Evolutionary conservation across 1,139 yeast species (phyloP).

Genomic region (Eremothecium sinecaudum): DNA sequence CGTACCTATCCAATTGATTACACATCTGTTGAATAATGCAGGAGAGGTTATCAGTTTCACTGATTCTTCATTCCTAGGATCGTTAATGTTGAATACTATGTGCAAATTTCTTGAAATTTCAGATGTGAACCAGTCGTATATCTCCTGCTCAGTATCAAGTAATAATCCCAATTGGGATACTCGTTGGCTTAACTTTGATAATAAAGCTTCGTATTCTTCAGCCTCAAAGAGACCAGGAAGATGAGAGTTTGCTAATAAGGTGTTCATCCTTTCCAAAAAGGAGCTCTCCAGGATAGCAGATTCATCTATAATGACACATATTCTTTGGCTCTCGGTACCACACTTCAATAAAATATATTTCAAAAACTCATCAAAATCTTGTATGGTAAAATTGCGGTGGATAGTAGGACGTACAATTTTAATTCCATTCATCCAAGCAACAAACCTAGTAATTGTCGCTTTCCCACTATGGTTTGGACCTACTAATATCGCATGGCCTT

Average conservation of each 20-base stretch:
- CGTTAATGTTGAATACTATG: conserved; percentile 69
- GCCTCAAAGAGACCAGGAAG: conserved; percentile 84
- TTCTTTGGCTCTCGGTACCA: conserved; percentile 49
- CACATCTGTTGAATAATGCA: conserved; percentile 86
- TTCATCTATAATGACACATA: conserved; percentile 75
- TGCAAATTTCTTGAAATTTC: conserved; percentile 68
- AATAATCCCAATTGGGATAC: conserved; percentile 52
- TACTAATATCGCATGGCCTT: conserved; percentile 84
- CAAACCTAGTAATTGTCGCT: conserved; percentile 67
- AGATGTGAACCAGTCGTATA: conserved; percentile 63
- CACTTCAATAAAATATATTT: conserved; percentile 43
- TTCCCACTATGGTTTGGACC: conserved; percentile 84
- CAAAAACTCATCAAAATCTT: conserved; percentile 60
- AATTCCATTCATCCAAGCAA: conserved; percentile 85
- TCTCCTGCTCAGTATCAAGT: conserved; percentile 63
- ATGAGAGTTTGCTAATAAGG: conserved; percentile 83
- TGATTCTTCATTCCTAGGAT: conserved; percentile 37
- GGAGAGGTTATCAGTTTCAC: conserved; percentile 63
- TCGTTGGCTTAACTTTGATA: conserved; percentile 51
- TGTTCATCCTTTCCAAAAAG: conserved; percentile 86
- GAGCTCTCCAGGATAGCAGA: conserved; percentile 67
- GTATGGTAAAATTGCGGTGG: conserved; percentile 43
- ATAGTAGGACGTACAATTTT: conserved; percentile 52
- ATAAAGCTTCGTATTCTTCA: conserved; percentile 50
- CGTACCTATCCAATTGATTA: conserved; percentile 80